These are phyloP conservation scores for Pilaira anomala DNA, from an alignment of 192 early-diverging fungal genomes.

Conservation along the genomic window DNA sequence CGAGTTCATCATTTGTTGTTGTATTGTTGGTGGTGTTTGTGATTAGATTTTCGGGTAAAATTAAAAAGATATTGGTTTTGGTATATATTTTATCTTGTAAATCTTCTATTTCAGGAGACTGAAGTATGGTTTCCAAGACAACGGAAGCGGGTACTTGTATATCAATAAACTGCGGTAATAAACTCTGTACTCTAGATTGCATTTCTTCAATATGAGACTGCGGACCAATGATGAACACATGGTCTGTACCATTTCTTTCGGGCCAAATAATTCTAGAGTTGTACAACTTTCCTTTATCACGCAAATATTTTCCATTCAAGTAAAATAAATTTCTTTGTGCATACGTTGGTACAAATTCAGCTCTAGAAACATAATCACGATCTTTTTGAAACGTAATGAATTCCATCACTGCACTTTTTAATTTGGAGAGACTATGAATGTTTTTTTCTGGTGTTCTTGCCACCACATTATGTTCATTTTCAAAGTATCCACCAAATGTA, in stretches of 20 bases:
- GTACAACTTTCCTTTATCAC: constrained; percentile 51
- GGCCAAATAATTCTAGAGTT: constrained; percentile 59
- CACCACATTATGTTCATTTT: constrained; percentile 79
- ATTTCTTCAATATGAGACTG: constrained; percentile 52
- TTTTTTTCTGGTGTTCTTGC: constrained; percentile 79
- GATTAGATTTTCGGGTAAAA: constrained; percentile 5
- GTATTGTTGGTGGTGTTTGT: neutral
- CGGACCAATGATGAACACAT: constrained; percentile 51
- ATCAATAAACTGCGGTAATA: constrained; percentile 3
- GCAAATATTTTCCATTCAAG: constrained; percentile 20
- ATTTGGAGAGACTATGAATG: constrained; percentile 54
- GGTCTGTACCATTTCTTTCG: constrained; percentile 58
- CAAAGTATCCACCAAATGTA: constrained; percentile 70
- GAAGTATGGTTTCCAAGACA: neutral
- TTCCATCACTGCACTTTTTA: constrained; percentile 67
- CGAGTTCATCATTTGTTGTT: neutral
- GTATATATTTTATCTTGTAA: neutral
- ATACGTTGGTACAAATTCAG: constrained; percentile 32
- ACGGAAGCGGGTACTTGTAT: constrained; percentile 16
- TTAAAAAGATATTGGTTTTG: neutral
- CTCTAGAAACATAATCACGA: constrained; percentile 39
- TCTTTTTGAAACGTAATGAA: constrained; percentile 47
- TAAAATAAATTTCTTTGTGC: constrained; percentile 30
- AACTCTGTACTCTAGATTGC: constrained; percentile 19
- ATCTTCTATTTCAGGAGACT: constrained; percentile 6